Evolutionary conservation across 1,284 basidiomycete species (phyloP).

Genomic region (Cronartium quercuum): DNA sequence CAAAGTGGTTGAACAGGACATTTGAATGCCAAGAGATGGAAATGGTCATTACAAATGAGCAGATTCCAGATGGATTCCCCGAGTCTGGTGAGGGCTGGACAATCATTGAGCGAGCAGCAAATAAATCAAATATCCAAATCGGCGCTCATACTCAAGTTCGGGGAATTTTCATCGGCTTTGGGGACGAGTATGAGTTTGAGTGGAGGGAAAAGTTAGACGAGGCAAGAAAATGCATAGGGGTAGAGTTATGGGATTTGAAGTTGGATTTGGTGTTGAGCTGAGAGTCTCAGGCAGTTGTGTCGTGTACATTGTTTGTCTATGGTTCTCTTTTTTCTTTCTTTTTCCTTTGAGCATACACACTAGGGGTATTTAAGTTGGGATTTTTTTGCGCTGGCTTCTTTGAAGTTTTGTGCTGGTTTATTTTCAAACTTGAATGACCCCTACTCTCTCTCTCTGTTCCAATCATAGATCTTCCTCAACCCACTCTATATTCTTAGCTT

Average conservation of each 20-base stretch:
- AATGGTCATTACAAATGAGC: not conserved
- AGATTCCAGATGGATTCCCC: not conserved
- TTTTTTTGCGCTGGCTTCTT: too few relatives aligned
- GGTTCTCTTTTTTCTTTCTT: too few relatives aligned
- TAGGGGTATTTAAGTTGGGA: too few relatives aligned
- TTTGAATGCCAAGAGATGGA: not conserved
- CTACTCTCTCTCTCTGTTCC: too few relatives aligned
- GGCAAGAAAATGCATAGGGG: not conserved
- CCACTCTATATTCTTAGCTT: too few relatives aligned
- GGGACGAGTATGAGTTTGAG: not conserved
- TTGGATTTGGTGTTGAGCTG: not conserved
- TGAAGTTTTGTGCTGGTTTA: too few relatives aligned
- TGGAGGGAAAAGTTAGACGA: not conserved
- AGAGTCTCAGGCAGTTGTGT: not conserved
- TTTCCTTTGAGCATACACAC: too few relatives aligned
- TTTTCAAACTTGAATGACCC: too few relatives aligned
- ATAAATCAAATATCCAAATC: not conserved
- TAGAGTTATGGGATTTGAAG: slow-evolving; percentile 4
- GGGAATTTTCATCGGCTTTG: not conserved
- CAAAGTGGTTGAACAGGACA: not conserved
- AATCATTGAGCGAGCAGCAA: not conserved
- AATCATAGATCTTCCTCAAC: too few relatives aligned
- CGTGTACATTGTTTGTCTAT: too few relatives aligned
- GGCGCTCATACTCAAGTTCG: not conserved
- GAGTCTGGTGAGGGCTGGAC: not conserved